Percentiles rank a stretch among this genome's conserved stretches.
These are phyloP conservation scores for Gremmenia infestans DNA, from an alignment of 2,329 filamentous ascomycete genomes.

Conservation along the genomic window DNA sequence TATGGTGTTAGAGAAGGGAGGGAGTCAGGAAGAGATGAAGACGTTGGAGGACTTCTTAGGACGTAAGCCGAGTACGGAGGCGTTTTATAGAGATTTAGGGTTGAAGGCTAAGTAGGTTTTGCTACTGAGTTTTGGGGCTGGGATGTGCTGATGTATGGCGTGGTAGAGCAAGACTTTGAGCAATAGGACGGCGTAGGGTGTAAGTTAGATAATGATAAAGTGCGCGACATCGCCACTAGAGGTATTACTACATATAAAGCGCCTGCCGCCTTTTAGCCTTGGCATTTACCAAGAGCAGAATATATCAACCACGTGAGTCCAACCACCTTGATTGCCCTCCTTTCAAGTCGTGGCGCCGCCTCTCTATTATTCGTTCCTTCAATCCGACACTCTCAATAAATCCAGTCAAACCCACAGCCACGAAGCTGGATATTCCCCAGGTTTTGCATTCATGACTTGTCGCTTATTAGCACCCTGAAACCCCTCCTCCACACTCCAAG, in stretches of 20 bases:
- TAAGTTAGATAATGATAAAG: not conserved
- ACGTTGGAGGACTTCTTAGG: constrained; percentile 75
- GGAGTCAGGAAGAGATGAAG: constrained; percentile 75
- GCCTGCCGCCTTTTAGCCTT: too few relatives aligned
- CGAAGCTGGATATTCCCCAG: too few relatives aligned
- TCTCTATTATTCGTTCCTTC: too few relatives aligned
- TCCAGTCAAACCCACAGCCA: too few relatives aligned
- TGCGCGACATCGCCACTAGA: not conserved
- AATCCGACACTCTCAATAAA: too few relatives aligned
- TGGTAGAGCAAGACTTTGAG: not conserved
- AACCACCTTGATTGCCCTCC: too few relatives aligned
- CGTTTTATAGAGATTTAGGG: constrained; percentile 76
- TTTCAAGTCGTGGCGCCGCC: too few relatives aligned
- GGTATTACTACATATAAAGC: too few relatives aligned
- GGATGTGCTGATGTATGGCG: not conserved
- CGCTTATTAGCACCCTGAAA: not conserved
- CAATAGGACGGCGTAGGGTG: not conserved
- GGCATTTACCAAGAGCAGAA: too few relatives aligned
- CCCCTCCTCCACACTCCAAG: not conserved
- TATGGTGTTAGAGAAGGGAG: constrained; percentile 72
- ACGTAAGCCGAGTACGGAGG: constrained; percentile 68
- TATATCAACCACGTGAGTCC: too few relatives aligned
- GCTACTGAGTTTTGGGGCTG: not conserved
- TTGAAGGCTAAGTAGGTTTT: constrained; percentile 20
- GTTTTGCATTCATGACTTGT: too few relatives aligned